phyloP scores from a whole-genome alignment of 2,329 filamentous ascomycete genomes.

The Ceratocystiopsis brevicomis region DNA sequence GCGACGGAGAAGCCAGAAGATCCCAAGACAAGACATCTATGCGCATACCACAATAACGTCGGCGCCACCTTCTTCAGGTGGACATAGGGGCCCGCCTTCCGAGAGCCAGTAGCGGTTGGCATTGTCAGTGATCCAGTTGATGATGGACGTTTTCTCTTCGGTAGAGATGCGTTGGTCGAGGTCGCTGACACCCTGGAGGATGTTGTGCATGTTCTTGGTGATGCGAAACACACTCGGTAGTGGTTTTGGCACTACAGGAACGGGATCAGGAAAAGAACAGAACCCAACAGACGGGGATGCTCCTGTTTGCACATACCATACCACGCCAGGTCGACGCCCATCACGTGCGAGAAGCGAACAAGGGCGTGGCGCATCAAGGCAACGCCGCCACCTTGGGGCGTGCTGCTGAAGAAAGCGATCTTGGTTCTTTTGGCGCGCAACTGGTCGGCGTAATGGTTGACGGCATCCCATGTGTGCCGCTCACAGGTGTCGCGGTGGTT shows the following conservation, averaged over 20 bases:
- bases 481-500: constrained; percentile 44
- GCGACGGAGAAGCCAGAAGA: no score
- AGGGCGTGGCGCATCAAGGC: constrained; percentile 67
- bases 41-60: constrained; percentile 46
- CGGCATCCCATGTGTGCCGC: constrained; percentile 43
- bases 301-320: constrained; percentile 25
- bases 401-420: constrained; percentile 63
- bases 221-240: constrained; percentile 63
- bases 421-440: constrained; percentile 45
- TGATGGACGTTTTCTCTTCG: constrained; percentile 43
- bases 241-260: constrained; percentile 47
- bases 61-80: constrained; percentile 49
- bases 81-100: constrained; percentile 45
- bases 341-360: constrained; percentile 46
- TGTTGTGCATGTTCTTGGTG: constrained; percentile 80
- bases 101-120: constrained; percentile 56
- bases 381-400: constrained; percentile 66
- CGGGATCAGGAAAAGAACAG: background rate
- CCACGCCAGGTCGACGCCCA: constrained; percentile 56
- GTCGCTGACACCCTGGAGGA: constrained; percentile 58
- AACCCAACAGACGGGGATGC: constrained; percentile 12
- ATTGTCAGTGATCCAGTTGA: constrained; percentile 56
- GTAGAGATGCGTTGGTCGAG: constrained; percentile 43
- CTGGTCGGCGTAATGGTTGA: constrained; percentile 41
- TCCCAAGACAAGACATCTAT: no score